Evolutionary conservation across 257 asterid genomes (phyloP).

Genomic region (Plantago major): DNA sequence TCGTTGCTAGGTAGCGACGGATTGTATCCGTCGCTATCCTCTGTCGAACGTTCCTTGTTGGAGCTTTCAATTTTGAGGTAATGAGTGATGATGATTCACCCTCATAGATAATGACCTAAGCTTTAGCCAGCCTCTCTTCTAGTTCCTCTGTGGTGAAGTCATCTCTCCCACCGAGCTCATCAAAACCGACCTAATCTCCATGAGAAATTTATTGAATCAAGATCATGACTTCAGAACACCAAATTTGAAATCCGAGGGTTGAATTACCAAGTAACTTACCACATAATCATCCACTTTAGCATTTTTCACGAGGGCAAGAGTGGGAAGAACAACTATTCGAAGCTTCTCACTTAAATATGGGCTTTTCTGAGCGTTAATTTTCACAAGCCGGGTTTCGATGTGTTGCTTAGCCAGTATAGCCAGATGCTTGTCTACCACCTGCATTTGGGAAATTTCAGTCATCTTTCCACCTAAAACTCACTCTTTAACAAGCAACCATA

Average conservation of each 20-base stretch:
- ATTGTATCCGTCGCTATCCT: too few relatives aligned
- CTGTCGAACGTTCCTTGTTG: slow-evolving; percentile 65
- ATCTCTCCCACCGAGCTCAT: slow-evolving; percentile 91
- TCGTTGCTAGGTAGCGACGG: too few relatives aligned
- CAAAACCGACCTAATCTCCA: slow-evolving; percentile 76
- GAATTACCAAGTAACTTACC: too few relatives aligned
- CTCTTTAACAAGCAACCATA: too few relatives aligned
- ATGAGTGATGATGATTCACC: slow-evolving; percentile 67
- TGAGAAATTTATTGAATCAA: slow-evolving; percentile 11
- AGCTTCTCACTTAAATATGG: slow-evolving; percentile 85
- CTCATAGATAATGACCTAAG: slow-evolving; percentile 59
- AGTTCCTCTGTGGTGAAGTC: slow-evolving; percentile 89
- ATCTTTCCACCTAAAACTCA: too few relatives aligned
- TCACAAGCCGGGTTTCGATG: slow-evolving; percentile 84
- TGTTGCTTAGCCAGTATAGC: slow-evolving; percentile 84
- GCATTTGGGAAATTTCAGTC: too few relatives aligned
- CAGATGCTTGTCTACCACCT: slow-evolving; percentile 87
- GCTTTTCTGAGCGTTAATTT: slow-evolving; percentile 94
- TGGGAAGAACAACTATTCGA: slow-evolving; percentile 82
- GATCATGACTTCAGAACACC: slow-evolving; percentile 2
- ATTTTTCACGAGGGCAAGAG: slow-evolving; percentile 81
- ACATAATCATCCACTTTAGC: too few relatives aligned
- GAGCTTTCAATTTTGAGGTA: slow-evolving; percentile 53
- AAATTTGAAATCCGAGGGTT: not conserved
- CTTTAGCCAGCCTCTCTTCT: slow-evolving; percentile 87